These are phyloP conservation scores for Lentinula aciculospora DNA, from an alignment of 768 basidiomycete genomes.

Conservation along the genomic window DNA sequence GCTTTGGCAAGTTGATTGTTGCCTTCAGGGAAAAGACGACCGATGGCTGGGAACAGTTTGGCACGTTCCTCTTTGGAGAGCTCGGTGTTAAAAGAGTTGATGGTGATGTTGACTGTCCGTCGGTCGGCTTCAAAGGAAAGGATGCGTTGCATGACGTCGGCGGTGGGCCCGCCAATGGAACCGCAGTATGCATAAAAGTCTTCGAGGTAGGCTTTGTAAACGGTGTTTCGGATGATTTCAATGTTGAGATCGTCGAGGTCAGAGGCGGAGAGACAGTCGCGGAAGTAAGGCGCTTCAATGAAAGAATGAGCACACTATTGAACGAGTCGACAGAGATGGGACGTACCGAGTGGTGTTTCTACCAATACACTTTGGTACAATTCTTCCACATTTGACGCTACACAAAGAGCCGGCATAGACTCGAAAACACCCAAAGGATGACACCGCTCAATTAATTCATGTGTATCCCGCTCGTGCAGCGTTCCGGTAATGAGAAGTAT, in stretches of 20 bases:
- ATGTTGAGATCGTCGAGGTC: constrained; percentile 99
- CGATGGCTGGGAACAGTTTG: constrained; percentile 89
- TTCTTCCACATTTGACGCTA: constrained; percentile 98
- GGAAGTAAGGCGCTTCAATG: constrained; percentile 84
- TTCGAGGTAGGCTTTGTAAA: constrained; percentile 98
- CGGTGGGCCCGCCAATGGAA: constrained; percentile 73
- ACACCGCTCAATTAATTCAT: constrained; percentile 93
- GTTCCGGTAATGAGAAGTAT: constrained; percentile 96
- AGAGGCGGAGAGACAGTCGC: constrained; percentile 88
- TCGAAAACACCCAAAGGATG: constrained; percentile 97
- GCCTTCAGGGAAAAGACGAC: constrained; percentile 90
- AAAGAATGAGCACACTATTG: constrained; percentile 3
- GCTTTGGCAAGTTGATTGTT: constrained; percentile 92
- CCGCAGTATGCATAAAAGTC: constrained; percentile 87
- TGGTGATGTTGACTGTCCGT: constrained; percentile 95
- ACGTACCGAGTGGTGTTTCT: constrained; percentile 92
- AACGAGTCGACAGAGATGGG: not conserved
- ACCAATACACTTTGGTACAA: constrained; percentile 95
- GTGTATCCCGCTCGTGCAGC: constrained; percentile 93
- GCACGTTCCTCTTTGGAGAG: constrained; percentile 93
- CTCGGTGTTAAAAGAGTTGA: constrained; percentile 97
- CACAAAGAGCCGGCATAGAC: constrained; percentile 98
- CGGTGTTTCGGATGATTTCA: constrained; percentile 98
- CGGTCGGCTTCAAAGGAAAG: constrained; percentile 96
- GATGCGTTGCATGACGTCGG: constrained; percentile 88